Percentiles rank a stretch among this genome's conserved stretches.
Evolutionary conservation across 371 early-diverging fungal species (phyloP).

Genomic region (Saksenaea vasiformis): DNA sequence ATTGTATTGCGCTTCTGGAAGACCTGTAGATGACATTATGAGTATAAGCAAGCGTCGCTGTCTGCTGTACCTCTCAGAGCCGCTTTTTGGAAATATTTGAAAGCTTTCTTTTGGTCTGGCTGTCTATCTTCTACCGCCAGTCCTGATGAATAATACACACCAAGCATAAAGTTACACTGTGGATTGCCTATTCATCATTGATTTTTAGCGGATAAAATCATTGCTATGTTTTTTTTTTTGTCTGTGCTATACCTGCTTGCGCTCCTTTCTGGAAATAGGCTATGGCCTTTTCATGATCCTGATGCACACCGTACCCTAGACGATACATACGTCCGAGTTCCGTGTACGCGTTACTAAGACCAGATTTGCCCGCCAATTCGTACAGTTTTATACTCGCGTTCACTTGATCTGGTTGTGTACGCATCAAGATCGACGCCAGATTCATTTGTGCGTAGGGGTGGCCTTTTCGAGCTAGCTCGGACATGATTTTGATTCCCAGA

Average conservation of each 20-base stretch:
- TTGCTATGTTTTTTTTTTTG: background rate
- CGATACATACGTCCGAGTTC: slow-evolving; percentile 54
- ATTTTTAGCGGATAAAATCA: too few relatives aligned
- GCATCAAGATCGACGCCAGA: slow-evolving; percentile 48
- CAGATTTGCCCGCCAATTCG: slow-evolving; percentile 40
- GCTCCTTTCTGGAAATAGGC: slow-evolving; percentile 46
- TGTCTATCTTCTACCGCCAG: slow-evolving; percentile 18
- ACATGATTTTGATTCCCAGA: slow-evolving; percentile 34
- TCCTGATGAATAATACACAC: slow-evolving; percentile 43
- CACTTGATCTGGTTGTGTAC: slow-evolving; percentile 34
- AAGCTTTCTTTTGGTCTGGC: slow-evolving; percentile 46
- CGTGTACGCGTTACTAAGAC: slow-evolving; percentile 35
- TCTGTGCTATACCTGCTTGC: slow-evolving; percentile 18
- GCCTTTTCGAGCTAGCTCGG: slow-evolving; percentile 46
- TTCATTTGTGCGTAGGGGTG: slow-evolving; percentile 55
- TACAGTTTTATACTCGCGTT: slow-evolving; percentile 42
- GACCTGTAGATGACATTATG: slow-evolving; percentile 6
- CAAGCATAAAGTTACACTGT: slow-evolving; percentile 51
- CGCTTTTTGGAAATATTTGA: slow-evolving; percentile 51
- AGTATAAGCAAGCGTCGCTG: background rate
- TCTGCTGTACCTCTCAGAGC: slow-evolving; percentile 38
- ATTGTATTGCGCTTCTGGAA: slow-evolving; percentile 54
- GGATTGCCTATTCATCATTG: slow-evolving; percentile 21
- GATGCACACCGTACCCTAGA: slow-evolving; percentile 46
- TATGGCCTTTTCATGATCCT: slow-evolving; percentile 45